Percentiles rank a stretch among this genome's conserved stretches.
Conservation (phyloP, 106 monocot species). For the Acorus gramineus region DNA sequence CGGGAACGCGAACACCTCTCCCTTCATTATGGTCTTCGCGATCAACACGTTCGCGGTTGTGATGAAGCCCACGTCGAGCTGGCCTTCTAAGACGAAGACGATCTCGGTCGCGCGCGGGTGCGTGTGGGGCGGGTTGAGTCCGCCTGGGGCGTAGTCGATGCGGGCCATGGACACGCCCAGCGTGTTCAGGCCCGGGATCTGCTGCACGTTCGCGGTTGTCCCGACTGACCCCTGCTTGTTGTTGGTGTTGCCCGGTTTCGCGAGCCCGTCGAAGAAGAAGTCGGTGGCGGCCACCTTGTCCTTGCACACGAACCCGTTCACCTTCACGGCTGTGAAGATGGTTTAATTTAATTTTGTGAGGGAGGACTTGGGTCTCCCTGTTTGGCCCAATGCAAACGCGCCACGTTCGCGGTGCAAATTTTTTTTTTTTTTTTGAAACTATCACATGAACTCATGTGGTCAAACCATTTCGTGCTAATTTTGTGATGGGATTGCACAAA, state of each 20-base stretch:
- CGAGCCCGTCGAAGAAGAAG: slow-evolving; percentile 10
- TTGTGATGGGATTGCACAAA: too few species aligned
- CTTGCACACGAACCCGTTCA: slow-evolving; percentile 46
- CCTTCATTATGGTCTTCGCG: neutral
- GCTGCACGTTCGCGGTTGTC: neutral
- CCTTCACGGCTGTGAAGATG: slow-evolving; percentile 21
- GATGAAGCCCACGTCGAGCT: too few species aligned
- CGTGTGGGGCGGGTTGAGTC: slow-evolving; percentile 26
- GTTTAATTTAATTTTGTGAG: too few species aligned
- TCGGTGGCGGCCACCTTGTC: slow-evolving; percentile 1
- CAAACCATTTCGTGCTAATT: too few species aligned
- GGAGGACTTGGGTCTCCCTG: too few species aligned
- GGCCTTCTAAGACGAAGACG: slow-evolving; percentile 3
- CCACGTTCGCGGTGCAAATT: too few species aligned
- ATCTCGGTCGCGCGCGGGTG: slow-evolving; percentile 22
- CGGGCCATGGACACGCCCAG: slow-evolving; percentile 28
- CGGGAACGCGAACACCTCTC: slow-evolving; percentile 1
- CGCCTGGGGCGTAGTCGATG: slow-evolving; percentile 21
- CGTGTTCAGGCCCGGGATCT: slow-evolving; percentile 32
- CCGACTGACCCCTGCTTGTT: neutral
- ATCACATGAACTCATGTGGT: too few species aligned
- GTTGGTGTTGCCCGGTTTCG: neutral
- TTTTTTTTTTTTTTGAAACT: too few species aligned
- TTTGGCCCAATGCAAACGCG: too few species aligned
- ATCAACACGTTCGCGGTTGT: neutral